Conservation (phyloP, 2,329 filamentous ascomycete species). For the Bipolaris cookei region DNA sequence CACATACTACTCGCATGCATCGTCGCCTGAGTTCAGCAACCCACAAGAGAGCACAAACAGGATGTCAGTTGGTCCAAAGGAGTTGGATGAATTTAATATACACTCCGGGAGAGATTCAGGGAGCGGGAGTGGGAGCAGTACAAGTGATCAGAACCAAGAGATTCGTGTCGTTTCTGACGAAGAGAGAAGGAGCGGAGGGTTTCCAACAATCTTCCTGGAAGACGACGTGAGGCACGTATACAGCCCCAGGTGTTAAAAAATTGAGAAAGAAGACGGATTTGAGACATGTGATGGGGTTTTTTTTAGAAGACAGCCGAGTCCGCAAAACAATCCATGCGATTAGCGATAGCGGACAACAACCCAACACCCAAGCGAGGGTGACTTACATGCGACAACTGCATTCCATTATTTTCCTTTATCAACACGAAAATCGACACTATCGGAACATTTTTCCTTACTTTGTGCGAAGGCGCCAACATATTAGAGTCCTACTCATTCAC, state of each 20-base stretch:
- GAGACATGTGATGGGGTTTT: neutral
- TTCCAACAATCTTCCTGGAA: slow-evolving; percentile 2
- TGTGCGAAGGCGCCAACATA: neutral
- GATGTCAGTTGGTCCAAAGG: neutral
- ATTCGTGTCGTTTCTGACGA: neutral
- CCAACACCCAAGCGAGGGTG: neutral
- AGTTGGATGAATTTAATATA: slow-evolving; percentile 3
- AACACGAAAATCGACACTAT: neutral
- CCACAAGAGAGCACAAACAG: neutral
- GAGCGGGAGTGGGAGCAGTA: neutral
- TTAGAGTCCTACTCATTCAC: neutral
- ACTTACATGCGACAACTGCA: neutral
- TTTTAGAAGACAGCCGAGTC: neutral
- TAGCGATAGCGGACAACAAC: neutral
- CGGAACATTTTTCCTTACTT: neutral
- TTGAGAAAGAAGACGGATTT: too few species aligned
- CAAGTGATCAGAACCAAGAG: neutral
- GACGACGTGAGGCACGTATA: neutral
- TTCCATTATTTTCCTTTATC: neutral
- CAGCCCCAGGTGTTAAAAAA: neutral
- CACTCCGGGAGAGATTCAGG: neutral
- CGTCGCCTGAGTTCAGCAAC: neutral
- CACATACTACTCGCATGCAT: slow-evolving; percentile 20
- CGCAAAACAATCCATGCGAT: neutral
- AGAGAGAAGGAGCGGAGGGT: neutral